Base-by-base conservation (phyloP, 371 early-diverging fungal genomes). In the Lichtheimia hyalospora region DNA sequence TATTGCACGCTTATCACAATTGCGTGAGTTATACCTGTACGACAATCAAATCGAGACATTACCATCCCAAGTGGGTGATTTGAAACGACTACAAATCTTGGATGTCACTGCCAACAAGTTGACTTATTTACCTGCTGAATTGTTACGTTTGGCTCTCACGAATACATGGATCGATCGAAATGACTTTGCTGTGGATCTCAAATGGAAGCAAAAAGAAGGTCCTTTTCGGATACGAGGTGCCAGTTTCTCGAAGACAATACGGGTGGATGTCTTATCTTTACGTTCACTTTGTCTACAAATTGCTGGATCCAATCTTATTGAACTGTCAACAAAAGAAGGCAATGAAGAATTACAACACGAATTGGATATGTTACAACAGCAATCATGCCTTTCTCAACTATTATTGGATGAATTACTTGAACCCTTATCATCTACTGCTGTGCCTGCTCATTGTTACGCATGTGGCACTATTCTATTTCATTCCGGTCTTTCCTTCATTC, bases 11-110 rank as follows among this genome's bases (percentile, higher is more conserved):
- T 70, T 98, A 21, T 75, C 84, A 20, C 79, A 80, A 39, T 77
- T 99, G 5, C 80, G 82, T 67, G 96, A 96, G 61, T 83, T 99
- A 5, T 79, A 91, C 63, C 55, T 98, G 28, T 95, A 94, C 70
- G 94, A 97, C 75, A 99, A 99, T 71, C 77, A 85, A 54, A 69
- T 99, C 14, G 74, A 84, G 3, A 83, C 77, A 14, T 66, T 99
- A 41, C 99, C 99, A 3, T 73, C 83, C 25, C 97, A 97, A 67
- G 74, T 85, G 3, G 80, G 76, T 10, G 51, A 56, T 14, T 55
- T 85, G 25, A 59, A 55, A 23, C 34, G 66, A 2, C 61, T 90
- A 40, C 51, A 60, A 20, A 76, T 84, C 10, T 57, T 91, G 46
- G 86, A 88, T 67, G 51, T 88, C 27, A 79, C 86, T 3, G 62